Evolutionary conservation across 2,329 filamentous ascomycete species (phyloP), one percentile per base, ranked within the genome.

Genomic region (Sarocladium strictum): DNA sequence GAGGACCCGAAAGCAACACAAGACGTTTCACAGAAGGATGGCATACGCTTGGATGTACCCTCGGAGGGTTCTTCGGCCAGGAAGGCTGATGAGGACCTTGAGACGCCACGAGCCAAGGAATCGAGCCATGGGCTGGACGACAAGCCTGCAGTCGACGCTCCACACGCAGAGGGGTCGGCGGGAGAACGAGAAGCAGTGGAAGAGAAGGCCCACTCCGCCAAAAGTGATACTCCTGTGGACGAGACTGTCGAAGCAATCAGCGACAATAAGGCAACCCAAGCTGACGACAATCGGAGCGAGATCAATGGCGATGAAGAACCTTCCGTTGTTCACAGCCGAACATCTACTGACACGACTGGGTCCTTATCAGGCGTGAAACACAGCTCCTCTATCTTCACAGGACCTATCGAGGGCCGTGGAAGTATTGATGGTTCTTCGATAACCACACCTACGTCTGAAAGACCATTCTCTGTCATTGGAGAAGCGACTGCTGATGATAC

Each of bases 401-500:
- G 69, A n/a, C 63, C 60, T 6, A 71, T 64, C 1, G 69, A 71
- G 26, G 67, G 70, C 35, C 64, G 64, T 41, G 72, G 65, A 64
- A 72, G 70, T 58, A 61, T 67, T 19, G 68, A 71, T 35, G 65
- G 67, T 24, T 69, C 70, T 10, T 69, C 67, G 9, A 58, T 71
- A 15, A 71, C 69, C 27, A 72, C 70, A 1, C 69, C 70, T 2
- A 72, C 68, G 2, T 72, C 69, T 21, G 70, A 72, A 37, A 66
- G 66, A 27, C 64, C 64, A 10, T 65, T 60, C 35, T 71, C 69
- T 2, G 59, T 67, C 11, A 58, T 62, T 15, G 68, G 68, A 33
- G 66, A 69, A 17, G 58, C 60, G 19, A 59, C 58, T 23, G 60
- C 65, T 43, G 67, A 68, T 24, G 65, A 66, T 10, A 69, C 67